These are phyloP conservation scores for Rhizopus sp. DNA, from an alignment of 371 early-diverging fungal genomes.

Conservation along the genomic window DNA sequence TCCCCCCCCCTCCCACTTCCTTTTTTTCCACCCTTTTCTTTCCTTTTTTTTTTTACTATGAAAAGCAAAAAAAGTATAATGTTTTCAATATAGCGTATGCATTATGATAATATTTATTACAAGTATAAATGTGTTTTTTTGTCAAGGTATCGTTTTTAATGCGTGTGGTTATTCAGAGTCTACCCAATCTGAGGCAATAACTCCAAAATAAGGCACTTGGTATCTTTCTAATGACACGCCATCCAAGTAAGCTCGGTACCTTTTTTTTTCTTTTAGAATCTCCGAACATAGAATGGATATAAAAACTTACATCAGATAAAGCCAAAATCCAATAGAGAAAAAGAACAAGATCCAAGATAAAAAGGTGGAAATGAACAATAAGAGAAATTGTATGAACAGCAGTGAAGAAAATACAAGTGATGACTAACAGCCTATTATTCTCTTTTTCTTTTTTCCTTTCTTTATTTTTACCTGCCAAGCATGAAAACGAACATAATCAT, in stretches of 20 bases:
- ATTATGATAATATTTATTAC: too few relatives aligned
- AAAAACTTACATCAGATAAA: conserved; percentile 50
- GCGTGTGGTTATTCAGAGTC: conserved; percentile 53
- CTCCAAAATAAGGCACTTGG: conserved; percentile 61
- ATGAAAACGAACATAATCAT: conserved; percentile 84
- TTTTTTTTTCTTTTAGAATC: conserved; percentile 15
- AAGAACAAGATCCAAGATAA: conserved; percentile 63
- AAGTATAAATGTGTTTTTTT: too few relatives aligned
- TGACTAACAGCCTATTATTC: conserved; percentile 28
- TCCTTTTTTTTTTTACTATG: too few relatives aligned
- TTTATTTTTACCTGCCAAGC: conserved; percentile 75
- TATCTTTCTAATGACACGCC: conserved; percentile 63
- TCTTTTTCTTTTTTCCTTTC: not conserved
- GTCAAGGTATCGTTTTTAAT: too few relatives aligned
- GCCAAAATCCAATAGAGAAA: conserved; percentile 43
- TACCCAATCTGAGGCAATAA: conserved; percentile 62
- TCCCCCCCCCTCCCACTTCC: too few relatives aligned
- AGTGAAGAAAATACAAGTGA: conserved; percentile 39
- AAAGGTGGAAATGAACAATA: conserved; percentile 51
- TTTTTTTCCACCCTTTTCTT: too few relatives aligned
- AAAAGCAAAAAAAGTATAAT: too few relatives aligned
- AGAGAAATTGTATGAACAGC: conserved; percentile 46
- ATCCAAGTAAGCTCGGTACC: conserved; percentile 67
- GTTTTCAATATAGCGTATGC: too few relatives aligned
- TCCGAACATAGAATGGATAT: not conserved